phyloP scores from a whole-genome alignment of 2,329 filamentous ascomycete genomes.

The Endothia cerciana region DNA sequence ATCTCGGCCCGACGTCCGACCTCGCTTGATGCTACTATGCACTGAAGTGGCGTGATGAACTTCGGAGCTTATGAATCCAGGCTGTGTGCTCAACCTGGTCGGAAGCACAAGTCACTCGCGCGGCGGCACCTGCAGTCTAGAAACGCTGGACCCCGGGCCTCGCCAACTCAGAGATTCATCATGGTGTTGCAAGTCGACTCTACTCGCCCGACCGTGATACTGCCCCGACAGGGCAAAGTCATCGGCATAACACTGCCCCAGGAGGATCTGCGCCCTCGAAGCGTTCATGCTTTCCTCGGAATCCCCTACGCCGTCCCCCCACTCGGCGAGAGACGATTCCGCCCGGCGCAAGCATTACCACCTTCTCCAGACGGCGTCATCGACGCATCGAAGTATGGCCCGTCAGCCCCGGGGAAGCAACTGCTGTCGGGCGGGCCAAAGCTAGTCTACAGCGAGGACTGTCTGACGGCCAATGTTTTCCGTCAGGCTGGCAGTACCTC shows the following conservation, averaged over 20 bases:
- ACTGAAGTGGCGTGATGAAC: background rate
- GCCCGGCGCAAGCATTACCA: constrained; percentile 38
- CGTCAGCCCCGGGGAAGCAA: constrained; percentile 30
- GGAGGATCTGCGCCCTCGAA: constrained; percentile 28
- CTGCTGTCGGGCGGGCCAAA: constrained; percentile 29
- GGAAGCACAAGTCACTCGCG: no score
- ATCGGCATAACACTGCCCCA: constrained; percentile 31
- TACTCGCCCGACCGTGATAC: constrained; percentile 19
- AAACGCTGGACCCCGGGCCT: background rate
- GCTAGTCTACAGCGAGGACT: constrained; percentile 34
- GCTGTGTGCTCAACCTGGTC: background rate
- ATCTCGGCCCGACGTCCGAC: constrained; percentile 6
- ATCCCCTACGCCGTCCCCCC: constrained; percentile 54
- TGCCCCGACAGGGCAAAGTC: constrained; percentile 29
- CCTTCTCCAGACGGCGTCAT: constrained; percentile 33
- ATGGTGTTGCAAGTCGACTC: constrained; percentile 28
- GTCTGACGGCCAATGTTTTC: constrained; percentile 36
- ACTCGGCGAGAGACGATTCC: constrained; percentile 50
- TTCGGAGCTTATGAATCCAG: background rate
- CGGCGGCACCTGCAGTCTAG: background rate
- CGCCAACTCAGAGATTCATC: background rate
- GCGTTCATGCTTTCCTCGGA: constrained; percentile 49
- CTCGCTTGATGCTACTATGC: background rate
- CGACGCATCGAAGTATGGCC: constrained; percentile 35
- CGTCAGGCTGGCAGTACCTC: constrained; percentile 27